Evolutionary conservation across 2,329 filamentous ascomycete genomes (phyloP), one percentile per base, ranked within the genome.

Genomic region (Zymoseptoria crescenta): DNA sequence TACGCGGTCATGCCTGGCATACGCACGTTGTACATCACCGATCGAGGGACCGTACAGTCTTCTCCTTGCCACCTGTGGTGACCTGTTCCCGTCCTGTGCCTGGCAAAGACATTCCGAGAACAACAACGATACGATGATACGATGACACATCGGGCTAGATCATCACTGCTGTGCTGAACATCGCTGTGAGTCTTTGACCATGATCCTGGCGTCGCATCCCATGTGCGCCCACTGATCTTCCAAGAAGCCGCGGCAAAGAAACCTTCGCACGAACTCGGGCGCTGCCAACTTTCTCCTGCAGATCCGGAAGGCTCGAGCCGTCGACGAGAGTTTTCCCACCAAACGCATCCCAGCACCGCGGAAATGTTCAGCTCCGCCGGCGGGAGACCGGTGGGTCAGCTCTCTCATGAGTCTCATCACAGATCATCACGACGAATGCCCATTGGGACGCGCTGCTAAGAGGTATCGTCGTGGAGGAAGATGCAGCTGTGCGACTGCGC

Each of bases 281-380:
- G 8, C 51, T 29, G 24, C 51, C 51, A 29, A 19, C 21, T 19
- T 27, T 54, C 56, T 54, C 60, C 60, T 64, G 62, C 60, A 63
- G 60, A 63, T 63, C 59, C 62, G 61, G 60, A 63, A 59, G 61
- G 62, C 60, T 62, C 62, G 62, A 63, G 54, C 64, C 62, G 64
- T 56, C 55, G 49, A 45, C 49, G 50, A 62, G 45, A 59, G 59
- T 54, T n/a, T 52, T 20, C 24, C 51, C 24, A 8, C 8, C 50
- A 8, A 19, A 35, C 59, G 10, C 59, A 62, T 60, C 59, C 62
- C 62, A 63, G 60, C 60, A 59, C 59, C 62, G 56, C 59, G 55
- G 59, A 60, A 58, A 51, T 58, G 63, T 57, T 41, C 58, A 60
- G 59, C 29, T 58, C 59, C 9, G 56, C 52, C 63, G 62, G 62